Conservation (phyloP, 306 rosid species). For the Medicago lupulina region DNA sequence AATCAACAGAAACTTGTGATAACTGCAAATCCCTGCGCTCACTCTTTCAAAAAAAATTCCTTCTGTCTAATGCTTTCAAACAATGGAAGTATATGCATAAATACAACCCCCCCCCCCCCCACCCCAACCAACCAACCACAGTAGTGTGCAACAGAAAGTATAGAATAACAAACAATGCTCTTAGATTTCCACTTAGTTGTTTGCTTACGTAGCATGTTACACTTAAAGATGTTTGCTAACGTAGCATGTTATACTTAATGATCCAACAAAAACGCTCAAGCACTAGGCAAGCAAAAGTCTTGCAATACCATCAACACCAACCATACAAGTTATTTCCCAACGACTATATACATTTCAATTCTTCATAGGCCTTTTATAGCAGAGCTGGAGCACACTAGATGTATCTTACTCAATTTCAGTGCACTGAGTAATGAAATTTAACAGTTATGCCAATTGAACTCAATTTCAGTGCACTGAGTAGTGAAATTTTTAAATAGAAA, state of each 20-base stretch:
- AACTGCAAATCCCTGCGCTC: conserved; percentile 21
- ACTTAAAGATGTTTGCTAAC: no score
- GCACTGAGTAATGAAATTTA: conserved; percentile 16
- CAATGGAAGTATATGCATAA: conserved; percentile 7
- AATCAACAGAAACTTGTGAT: background rate
- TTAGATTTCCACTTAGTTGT: no score
- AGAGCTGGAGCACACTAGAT: conserved; percentile 14
- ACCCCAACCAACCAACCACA: no score
- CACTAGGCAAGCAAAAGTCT: conserved; percentile 5
- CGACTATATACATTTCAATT: conserved; percentile 6
- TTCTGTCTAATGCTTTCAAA: background rate
- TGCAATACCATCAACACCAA: conserved; percentile 25
- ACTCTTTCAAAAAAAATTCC: background rate
- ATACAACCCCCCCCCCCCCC: no score
- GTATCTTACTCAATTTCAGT: background rate
- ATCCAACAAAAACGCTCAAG: background rate
- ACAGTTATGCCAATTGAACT: conserved; percentile 7
- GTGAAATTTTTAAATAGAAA: conserved; percentile 12
- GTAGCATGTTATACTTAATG: background rate
- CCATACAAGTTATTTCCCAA: conserved; percentile 20
- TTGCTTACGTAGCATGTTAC: no score
- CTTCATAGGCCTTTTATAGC: background rate
- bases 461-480: background rate
- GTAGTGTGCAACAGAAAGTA: no score
- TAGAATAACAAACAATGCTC: no score